phyloP scores from a whole-genome alignment of 768 basidiomycete genomes.

The Zangia roseola region DNA sequence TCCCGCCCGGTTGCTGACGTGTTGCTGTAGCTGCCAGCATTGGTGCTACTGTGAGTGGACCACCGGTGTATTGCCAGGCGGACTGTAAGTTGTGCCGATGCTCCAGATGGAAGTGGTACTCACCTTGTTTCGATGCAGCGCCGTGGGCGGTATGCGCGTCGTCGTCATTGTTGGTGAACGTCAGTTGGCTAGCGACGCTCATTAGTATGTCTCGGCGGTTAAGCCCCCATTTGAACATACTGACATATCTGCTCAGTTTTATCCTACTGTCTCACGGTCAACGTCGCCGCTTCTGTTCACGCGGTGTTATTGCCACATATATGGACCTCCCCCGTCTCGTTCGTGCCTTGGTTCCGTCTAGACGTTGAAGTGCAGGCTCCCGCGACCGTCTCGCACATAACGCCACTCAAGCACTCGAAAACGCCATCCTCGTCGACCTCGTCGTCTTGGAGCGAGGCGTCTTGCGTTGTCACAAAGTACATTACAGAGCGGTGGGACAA shows the following conservation, averaged over 20 bases:
- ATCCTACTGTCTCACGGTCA: slow-evolving; percentile 54
- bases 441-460: slow-evolving; percentile 8
- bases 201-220: slow-evolving; percentile 38
- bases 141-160: slow-evolving; percentile 49
- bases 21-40: slow-evolving; percentile 45
- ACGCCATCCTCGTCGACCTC: not conserved
- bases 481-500: slow-evolving; percentile 33
- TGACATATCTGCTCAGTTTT: slow-evolving; percentile 37
- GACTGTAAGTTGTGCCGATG: slow-evolving; percentile 31
- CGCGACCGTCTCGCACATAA: slow-evolving; percentile 1
- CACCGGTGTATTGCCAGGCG: slow-evolving; percentile 35
- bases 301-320: slow-evolving; percentile 41
- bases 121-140: slow-evolving; percentile 21
- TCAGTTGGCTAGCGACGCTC: slow-evolving; percentile 48
- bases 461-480: slow-evolving; percentile 28
- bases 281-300: slow-evolving; percentile 48
- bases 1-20: not conserved
- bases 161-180: slow-evolving; percentile 44
- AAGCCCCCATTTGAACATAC: not conserved
- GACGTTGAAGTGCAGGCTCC: slow-evolving; percentile 1
- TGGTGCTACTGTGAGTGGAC: slow-evolving; percentile 44
- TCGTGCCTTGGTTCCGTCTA: slow-evolving; percentile 56
- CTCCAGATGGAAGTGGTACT: slow-evolving; percentile 2
- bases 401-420: slow-evolving; percentile 11
- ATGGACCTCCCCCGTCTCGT: slow-evolving; percentile 52